A percentile compares a stretch with the other conserved stretches of the same genome.
Evolutionary conservation across 2,329 filamentous ascomycete genomes (phyloP).

Genomic region (Botryotinia calthae): DNA sequence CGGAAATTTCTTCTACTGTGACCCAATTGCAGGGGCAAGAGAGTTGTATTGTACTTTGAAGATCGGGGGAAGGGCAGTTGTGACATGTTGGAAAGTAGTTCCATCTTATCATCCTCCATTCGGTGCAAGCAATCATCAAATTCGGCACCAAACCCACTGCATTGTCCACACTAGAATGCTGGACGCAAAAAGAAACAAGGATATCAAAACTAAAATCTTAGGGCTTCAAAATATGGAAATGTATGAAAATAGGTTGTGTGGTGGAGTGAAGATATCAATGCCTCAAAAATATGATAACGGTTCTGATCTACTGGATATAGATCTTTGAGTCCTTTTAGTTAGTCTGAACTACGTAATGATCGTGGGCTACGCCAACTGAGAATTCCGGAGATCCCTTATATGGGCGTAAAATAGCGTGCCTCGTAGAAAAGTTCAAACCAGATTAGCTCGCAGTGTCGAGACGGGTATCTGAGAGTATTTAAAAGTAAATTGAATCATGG

Average conservation of each 20-base stretch:
- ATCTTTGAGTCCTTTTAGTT: too few relatives aligned
- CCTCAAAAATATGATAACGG: too few relatives aligned
- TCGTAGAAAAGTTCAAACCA: too few relatives aligned
- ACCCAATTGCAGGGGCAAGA: slow-evolving; percentile 61
- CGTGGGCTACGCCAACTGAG: too few relatives aligned
- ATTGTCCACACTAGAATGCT: neutral
- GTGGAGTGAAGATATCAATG: neutral
- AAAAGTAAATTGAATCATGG: neutral
- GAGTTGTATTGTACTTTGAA: slow-evolving; percentile 85
- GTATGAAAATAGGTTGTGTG: neutral
- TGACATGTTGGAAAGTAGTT: slow-evolving; percentile 8
- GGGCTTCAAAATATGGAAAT: neutral
- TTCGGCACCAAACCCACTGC: neutral
- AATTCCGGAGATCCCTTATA: too few relatives aligned
- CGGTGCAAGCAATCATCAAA: neutral
- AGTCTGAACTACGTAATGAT: too few relatives aligned
- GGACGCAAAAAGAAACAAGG: neutral
- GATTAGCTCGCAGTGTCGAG: neutral
- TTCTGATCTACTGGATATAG: too few relatives aligned
- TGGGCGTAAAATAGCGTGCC: too few relatives aligned
- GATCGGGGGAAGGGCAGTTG: slow-evolving; percentile 68
- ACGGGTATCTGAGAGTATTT: neutral
- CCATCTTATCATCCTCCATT: neutral
- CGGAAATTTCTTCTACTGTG: slow-evolving; percentile 6
- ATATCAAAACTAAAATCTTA: neutral